Evolutionary conservation across 805 yeast species (phyloP), one percentile per base, ranked within the genome.

Genomic region (Sugiyamaella boreocaroliniensis): DNA sequence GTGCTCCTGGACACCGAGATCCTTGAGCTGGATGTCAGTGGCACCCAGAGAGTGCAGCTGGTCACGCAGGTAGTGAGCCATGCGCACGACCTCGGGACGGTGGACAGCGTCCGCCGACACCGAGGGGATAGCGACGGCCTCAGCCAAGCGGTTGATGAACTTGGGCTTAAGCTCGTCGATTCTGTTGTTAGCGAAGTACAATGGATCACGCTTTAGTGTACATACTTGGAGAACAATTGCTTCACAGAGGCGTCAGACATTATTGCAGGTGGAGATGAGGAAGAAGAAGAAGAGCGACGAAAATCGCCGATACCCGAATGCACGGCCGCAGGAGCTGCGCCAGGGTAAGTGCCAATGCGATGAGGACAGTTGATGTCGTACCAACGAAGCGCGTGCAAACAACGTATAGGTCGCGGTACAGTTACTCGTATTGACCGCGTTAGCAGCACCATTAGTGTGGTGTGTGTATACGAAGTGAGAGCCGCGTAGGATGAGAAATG

Each of bases 41-140:
- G 90, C 95, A 18, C 95, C 97, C 54, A 93, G 76, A 5, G 68
- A 66, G 50, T 73, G 76, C 64, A 93, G 77, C 71, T 92, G 89
- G 5, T 70, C 68, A 52, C 79, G 81, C 54, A 93, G 74, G 70
- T 86, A 93, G 47, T 86, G 78, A 40, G 95, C 95, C 87, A 95
- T 93, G 51, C 82, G 83, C 56, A 89, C 83, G 45, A 93, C 98
- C 66, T 85, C 76, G 29, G 95, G 93, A 71, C 99, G 86, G 60
- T 88, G 78, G 11, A 82, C 69, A 65, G 89, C 95, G 67, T 93
- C 99, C 42, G 88, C 82, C 4, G 97, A 89, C 45, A 93, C 98
- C 9, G 97, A 90, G 47, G 96, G 95, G 61, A 92, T 93, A 55
- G 89, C 86, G 45, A 93, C 89, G n/a, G 97, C 97, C 48, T 84